Base-by-base conservation (phyloP, 371 early-diverging fungal genomes). In the Massospora cicadina region DNA sequence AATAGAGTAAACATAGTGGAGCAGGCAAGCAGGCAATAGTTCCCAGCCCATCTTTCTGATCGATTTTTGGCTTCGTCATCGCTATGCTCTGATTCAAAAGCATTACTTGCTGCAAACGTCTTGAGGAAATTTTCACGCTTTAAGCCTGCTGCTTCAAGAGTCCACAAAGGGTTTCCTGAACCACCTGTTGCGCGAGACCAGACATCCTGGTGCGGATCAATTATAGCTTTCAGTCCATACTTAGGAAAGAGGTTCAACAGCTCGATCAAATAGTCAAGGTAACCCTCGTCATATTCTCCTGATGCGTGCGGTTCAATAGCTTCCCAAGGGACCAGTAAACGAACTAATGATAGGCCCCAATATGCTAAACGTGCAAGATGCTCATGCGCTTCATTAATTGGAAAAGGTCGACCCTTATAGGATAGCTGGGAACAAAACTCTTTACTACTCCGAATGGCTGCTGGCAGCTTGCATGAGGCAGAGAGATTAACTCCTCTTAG, bases 91-190 rank as follows among this genome's bases (percentile, higher is more conserved):
- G 43, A 43, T 43, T 17, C 17, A 17, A 43, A 43, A 10, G 5
- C 10, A 43, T 43, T 43, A 17, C 43, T 43, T 10, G 43, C 90
- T 25, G 90, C 88, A 17, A 77, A 81, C 0, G 87, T 83, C 2
- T 70, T 75, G n/a, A 76, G 69, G 55, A 91, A 87, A 43, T 78
- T 66, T 1, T 66, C 64, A 12, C 83, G 74, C 58, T 89, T 80
- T 17, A 91, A 69, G 2, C 90, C 90, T 25, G 78, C 90, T 5
- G 86, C 74, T 32, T 79, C 71, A 60, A 87, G 73, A 10, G 90
- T 89, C 92, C 92, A 91, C 2, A 85, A 79, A n/a, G 93, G 93
- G 33, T 89, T 89, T 1, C 93, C 93, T 21, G 84, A 83, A 2
- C 90, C 92, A 13, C 92, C 92, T 43, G 81, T 78, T 58, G 80